Percentiles rank a stretch among this genome's conserved stretches.
These are phyloP conservation scores for Chaetomium strumarium DNA, from an alignment of 2,329 filamentous ascomycete species.

Conservation along the genomic window DNA sequence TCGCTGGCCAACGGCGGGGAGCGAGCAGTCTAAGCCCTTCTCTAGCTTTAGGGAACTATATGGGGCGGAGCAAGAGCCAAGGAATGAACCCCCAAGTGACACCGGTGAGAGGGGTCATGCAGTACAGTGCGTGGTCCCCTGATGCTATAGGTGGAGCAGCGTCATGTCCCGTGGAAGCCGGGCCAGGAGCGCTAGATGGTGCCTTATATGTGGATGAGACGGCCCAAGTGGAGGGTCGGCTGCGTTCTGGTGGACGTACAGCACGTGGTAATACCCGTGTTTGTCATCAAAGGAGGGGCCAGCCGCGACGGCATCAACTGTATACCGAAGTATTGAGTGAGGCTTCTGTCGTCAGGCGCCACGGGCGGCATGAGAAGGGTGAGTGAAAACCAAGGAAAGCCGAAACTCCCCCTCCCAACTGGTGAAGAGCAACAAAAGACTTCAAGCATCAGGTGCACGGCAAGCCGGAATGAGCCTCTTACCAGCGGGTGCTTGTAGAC, in stretches of 20 bases:
- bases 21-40: constrained; percentile 7
- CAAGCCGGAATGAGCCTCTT: background rate
- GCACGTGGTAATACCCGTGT: background rate
- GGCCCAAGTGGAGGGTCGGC: constrained; percentile 4
- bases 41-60: constrained; percentile 6
- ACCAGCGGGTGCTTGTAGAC: too few relatives aligned
- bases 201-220: background rate
- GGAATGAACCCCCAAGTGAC: background rate
- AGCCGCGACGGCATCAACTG: background rate
- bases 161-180: background rate
- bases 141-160: constrained; percentile 11
- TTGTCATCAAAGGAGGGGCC: background rate
- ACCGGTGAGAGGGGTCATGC: constrained; percentile 7
- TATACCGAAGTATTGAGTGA: background rate
- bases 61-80: constrained; percentile 14
- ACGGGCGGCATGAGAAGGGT: background rate
- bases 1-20: constrained; percentile 11
- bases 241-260: background rate
- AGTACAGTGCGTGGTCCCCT: constrained; percentile 15
- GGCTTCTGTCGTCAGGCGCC: too few relatives aligned
- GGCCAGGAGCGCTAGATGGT: constrained; percentile 2
- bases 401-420: background rate
- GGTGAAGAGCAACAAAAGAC: too few relatives aligned
- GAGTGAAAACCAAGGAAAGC: background rate
- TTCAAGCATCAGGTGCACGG: background rate